phyloP scores from a whole-genome alignment of 176 grass and related monocot genomes.

The Aegilops bicornis region DNA sequence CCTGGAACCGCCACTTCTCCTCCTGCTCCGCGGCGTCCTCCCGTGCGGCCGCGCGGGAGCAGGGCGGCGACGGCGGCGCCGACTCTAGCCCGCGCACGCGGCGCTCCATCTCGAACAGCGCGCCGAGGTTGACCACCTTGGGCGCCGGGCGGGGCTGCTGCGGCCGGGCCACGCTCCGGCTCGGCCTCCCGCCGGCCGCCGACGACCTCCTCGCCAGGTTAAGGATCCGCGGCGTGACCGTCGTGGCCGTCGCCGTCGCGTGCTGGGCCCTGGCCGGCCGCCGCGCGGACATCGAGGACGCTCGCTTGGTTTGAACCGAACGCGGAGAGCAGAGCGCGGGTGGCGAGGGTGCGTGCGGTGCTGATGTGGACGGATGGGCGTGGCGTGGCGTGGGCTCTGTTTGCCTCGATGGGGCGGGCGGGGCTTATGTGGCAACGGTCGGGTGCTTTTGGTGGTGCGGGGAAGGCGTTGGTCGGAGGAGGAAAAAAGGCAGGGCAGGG shows the following conservation, averaged over 20 bases:
- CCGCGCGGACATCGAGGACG: slow-evolving; percentile 40
- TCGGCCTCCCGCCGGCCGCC: slow-evolving; percentile 6
- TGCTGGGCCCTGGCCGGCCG: slow-evolving; percentile 52
- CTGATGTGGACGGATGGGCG: slow-evolving; percentile 5
- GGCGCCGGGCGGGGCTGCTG: slow-evolving; percentile 7
- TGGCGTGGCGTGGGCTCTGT: not conserved
- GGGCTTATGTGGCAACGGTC: slow-evolving; percentile 44
- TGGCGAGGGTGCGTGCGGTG: slow-evolving; percentile 18
- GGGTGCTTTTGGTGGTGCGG: slow-evolving; percentile 36
- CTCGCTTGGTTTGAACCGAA: not conserved
- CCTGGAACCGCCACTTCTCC: slow-evolving; percentile 92
- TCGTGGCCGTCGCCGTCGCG: slow-evolving; percentile 23
- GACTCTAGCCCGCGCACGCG: slow-evolving; percentile 55
- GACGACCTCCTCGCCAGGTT: slow-evolving; percentile 49
- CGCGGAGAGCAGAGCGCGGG: not conserved
- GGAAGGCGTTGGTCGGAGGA: slow-evolving; percentile 52
- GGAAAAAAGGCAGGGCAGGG: slow-evolving; percentile 23
- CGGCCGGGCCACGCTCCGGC: not conserved
- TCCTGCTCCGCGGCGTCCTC: slow-evolving; percentile 34
- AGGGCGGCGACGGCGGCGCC: slow-evolving; percentile 39
- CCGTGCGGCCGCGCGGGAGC: not conserved
- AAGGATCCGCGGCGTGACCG: slow-evolving; percentile 44
- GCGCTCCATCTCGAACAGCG: slow-evolving; percentile 66
- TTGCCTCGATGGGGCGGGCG: not conserved
- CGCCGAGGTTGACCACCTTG: slow-evolving; percentile 46